Conservation (phyloP, 2,329 filamentous ascomycete genomes). For the Diaporthe citrichinensis region DNA sequence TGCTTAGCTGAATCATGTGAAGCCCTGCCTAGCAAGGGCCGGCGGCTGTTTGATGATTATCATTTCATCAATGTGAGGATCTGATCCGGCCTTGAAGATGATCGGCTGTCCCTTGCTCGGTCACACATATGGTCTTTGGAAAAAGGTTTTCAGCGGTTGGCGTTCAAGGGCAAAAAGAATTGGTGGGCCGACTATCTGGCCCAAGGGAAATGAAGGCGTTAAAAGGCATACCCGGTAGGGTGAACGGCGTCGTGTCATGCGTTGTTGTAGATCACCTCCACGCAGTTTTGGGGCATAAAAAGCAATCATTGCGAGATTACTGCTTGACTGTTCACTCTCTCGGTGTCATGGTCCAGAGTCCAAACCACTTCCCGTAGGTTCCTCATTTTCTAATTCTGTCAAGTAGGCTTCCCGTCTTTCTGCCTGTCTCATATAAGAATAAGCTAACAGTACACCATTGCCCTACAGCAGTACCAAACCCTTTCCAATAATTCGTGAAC, state of each 20-base stretch:
- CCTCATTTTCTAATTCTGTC: neutral
- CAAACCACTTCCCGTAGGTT: too few species aligned
- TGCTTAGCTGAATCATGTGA: too few species aligned
- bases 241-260: neutral
- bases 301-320: neutral
- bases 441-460: constrained; percentile 19
- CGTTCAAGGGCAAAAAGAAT: constrained; percentile 15
- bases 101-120: neutral
- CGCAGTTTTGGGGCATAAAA: neutral
- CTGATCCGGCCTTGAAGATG: neutral
- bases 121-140: neutral
- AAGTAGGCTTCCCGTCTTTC: neutral
- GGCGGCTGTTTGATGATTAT: neutral
- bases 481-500: neutral
- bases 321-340: neutral
- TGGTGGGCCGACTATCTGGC: neutral
- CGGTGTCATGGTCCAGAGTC: neutral
- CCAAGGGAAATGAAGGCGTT: constrained; percentile 10
- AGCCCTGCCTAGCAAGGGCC: neutral
- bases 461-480: neutral
- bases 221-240: constrained; percentile 20
- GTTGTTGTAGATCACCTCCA: constrained; percentile 2
- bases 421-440: neutral
- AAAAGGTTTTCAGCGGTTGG: neutral
- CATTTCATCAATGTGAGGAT: neutral